Evolutionary conservation across 352 stramenopile species (phyloP).

Genomic region (Globisporangium lucens): DNA sequence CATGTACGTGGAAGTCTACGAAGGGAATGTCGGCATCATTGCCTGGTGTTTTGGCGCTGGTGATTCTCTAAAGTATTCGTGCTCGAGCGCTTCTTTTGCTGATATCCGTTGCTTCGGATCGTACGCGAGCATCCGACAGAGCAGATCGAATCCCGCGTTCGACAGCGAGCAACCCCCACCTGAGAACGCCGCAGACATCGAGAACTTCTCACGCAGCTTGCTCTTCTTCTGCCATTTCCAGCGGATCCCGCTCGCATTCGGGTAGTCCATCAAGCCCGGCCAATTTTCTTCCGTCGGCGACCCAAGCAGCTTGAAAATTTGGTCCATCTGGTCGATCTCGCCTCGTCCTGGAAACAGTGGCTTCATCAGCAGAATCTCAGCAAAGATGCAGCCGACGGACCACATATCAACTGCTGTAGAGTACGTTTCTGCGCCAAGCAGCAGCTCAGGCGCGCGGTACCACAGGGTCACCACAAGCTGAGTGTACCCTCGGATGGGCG

Average conservation of each 20-base stretch:
- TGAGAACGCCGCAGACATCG: slow-evolving; percentile 48
- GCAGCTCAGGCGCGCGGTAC: slow-evolving; percentile 92
- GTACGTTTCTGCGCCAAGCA: slow-evolving; percentile 92
- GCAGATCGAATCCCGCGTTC: slow-evolving; percentile 71
- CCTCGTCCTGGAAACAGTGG: slow-evolving; percentile 91
- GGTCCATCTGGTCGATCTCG: slow-evolving; percentile 96
- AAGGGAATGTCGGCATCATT: slow-evolving; percentile 81
- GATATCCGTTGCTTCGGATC: slow-evolving; percentile 77
- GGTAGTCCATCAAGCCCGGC: slow-evolving; percentile 69
- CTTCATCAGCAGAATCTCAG: slow-evolving; percentile 93
- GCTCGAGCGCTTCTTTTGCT: slow-evolving; percentile 69
- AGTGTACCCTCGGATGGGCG: slow-evolving; percentile 78
- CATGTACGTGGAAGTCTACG: slow-evolving; percentile 8
- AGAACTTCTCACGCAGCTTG: slow-evolving; percentile 76
- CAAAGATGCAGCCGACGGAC: slow-evolving; percentile 96
- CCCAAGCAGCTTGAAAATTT: slow-evolving; percentile 95
- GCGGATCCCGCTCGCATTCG: slow-evolving; percentile 52
- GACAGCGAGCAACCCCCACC: slow-evolving; percentile 56
- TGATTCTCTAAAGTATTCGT: slow-evolving; percentile 78
- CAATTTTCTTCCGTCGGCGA: slow-evolving; percentile 89
- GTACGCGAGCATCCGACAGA: slow-evolving; percentile 60
- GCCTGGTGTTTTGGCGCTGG: slow-evolving; percentile 60
- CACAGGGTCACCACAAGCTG: slow-evolving; percentile 93
- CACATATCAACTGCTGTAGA: slow-evolving; percentile 96
- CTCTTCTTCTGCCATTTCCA: slow-evolving; percentile 76